Evolutionary conservation across 257 asterid species (phyloP), one percentile per base, ranked within the genome.

Genomic region (Nicotiana sylvestris): DNA sequence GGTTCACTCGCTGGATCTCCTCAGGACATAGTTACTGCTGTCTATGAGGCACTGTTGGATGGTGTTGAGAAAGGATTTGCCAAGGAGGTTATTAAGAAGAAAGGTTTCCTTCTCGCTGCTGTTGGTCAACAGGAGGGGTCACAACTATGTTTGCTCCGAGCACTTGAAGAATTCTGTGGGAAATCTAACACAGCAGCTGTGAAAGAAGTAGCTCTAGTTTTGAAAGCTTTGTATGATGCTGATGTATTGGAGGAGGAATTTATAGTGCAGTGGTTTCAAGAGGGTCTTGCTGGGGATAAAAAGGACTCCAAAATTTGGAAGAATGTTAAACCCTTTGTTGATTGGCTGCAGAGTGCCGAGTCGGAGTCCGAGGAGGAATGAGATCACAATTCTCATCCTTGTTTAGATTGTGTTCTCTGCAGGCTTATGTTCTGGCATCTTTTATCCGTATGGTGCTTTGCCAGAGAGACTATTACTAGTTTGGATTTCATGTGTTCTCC

Each of bases 311-410:
- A 78, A 33, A 30, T 78, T 12, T 85, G 88, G 88, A 85, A 78
- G 85, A 85, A 85, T 49, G 82, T 64, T 11, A 82, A 82, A 65
- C 85, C 85, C 15, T 82, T 85, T 8, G 67, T 82, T 11, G 84
- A 85, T 10, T 85, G 88, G 86, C 82, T 85, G 60, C 88, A 85
- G 83, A 85, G 86, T 55, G 88, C 88, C 2, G 88, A 85, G 76
- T 85, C 86, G 0, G 88, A 82, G 62, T 67, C 86, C 7, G 88
- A 78, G n/a, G 84, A 82, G 30, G 88, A 85, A 53, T 85, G 83
- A 82, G 6, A 32, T 12, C 56, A n/a, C 62, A 32, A n/a, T 10
- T 3, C 6, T 4, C 7, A 1, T 30, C 10, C 18, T 56, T 64
- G 16, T 43, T 17, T 46, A 53, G 29, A 11, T 57, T 61, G 12